Percentiles rank a stretch among this genome's conserved stretches.
Conservation (phyloP, 2,329 filamentous ascomycete species). For the Calonectria honghensis region DNA sequence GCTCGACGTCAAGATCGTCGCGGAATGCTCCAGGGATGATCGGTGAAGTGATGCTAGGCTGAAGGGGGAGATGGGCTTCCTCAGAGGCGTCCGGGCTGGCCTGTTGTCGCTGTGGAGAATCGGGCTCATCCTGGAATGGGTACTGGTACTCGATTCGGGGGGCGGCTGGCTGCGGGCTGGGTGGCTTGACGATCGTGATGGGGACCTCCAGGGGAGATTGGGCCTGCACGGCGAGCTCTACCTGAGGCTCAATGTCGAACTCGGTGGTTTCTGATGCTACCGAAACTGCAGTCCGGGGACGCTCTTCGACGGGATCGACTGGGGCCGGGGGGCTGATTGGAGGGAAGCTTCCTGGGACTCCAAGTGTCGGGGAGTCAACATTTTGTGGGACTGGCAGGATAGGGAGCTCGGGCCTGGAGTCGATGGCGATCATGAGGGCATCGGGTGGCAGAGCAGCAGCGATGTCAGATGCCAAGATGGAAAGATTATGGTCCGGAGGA, state of each 20-base stretch:
- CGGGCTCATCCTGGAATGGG: constrained; percentile 69
- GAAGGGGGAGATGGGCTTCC: constrained; percentile 50
- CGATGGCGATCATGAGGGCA: constrained; percentile 45
- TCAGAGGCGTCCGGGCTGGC: constrained; percentile 33
- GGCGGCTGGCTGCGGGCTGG: constrained; percentile 54
- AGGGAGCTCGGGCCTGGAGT: constrained; percentile 40
- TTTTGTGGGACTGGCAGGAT: constrained; percentile 42
- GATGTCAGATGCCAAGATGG: constrained; percentile 49
- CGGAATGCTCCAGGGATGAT: constrained; percentile 57
- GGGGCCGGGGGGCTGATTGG: constrained; percentile 61
- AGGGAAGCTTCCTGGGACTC: constrained; percentile 79
- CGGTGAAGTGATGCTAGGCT: constrained; percentile 37
- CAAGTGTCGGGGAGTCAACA: constrained; percentile 79
- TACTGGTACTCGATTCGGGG: constrained; percentile 68
- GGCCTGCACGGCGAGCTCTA: constrained; percentile 68
- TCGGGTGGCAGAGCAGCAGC: constrained; percentile 51
- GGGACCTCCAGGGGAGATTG: constrained; percentile 52
- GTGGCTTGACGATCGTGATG: constrained; percentile 54
- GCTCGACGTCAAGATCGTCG: constrained; percentile 62
- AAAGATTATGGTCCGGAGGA: constrained; percentile 42
- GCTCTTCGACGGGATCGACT: constrained; percentile 63
- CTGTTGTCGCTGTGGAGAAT: constrained; percentile 45
- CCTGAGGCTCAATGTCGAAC: constrained; percentile 84
- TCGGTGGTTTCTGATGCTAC: constrained; percentile 78
- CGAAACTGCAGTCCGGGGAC: constrained; percentile 76